Evolutionary conservation across 1,284 basidiomycete genomes (phyloP).

Genomic region (Chiua sp.): DNA sequence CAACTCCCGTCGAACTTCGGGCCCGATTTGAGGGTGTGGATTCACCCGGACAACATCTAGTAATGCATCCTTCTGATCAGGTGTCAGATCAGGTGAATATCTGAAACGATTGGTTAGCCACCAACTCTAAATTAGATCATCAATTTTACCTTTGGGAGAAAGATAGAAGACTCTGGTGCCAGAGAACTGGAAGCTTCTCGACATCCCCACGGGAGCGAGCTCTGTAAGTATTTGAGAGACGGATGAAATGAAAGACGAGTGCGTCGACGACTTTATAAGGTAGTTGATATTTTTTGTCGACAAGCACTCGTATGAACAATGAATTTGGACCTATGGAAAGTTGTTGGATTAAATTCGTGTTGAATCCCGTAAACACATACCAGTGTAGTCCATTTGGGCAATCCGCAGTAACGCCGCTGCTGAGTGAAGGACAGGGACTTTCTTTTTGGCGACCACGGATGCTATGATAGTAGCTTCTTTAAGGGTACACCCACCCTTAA

Average conservation of each 20-base stretch:
- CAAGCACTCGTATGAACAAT: slow-evolving; percentile 94
- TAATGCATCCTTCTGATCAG: slow-evolving; percentile 98
- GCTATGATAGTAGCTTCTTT: slow-evolving; percentile 97
- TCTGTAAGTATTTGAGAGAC: slow-evolving; percentile 91
- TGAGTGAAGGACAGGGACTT: slow-evolving; percentile 95
- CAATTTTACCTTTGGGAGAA: slow-evolving; percentile 87
- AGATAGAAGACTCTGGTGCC: slow-evolving; percentile 97
- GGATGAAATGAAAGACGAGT: slow-evolving; percentile 97
- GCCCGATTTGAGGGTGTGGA: slow-evolving; percentile 87
- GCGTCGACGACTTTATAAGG: slow-evolving; percentile 99
- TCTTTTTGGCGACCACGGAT: slow-evolving; percentile 91
- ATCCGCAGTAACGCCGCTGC: slow-evolving; percentile 95
- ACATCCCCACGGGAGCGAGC: slow-evolving; percentile 66
- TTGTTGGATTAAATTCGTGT: background rate
- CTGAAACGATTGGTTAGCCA: slow-evolving; percentile 45
- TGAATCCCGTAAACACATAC: slow-evolving; percentile 40
- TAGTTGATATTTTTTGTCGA: slow-evolving; percentile 98
- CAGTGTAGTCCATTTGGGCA: slow-evolving; percentile 96
- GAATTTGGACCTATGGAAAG: slow-evolving; percentile 82
- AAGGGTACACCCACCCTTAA: slow-evolving; percentile 73
- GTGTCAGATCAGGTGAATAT: slow-evolving; percentile 96
- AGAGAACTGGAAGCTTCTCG: slow-evolving; percentile 90
- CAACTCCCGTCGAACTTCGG: slow-evolving; percentile 91
- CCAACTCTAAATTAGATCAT: slow-evolving; percentile 4
- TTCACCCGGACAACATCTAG: slow-evolving; percentile 91